Conservation (phyloP, 495 filamentous ascomycete species). For the Arthonia radiata region DNA sequence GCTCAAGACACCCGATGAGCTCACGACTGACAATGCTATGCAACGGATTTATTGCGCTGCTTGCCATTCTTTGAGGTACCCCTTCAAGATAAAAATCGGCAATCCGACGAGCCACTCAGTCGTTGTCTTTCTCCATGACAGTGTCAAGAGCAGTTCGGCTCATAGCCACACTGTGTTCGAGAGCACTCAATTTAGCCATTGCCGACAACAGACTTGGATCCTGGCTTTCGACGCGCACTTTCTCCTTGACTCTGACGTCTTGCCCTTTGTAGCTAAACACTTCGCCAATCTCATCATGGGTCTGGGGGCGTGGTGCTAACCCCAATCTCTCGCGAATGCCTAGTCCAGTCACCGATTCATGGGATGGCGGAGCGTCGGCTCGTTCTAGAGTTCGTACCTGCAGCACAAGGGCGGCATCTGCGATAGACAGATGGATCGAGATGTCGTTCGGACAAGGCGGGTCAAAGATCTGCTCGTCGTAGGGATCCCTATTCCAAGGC, state of each 20-base stretch:
- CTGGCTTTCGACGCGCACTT: slow-evolving; percentile 71
- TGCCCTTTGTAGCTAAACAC: slow-evolving; percentile 37
- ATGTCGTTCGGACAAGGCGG: slow-evolving; percentile 33
- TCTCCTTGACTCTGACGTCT: slow-evolving; percentile 69
- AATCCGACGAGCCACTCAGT: no score
- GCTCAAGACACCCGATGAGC: no score
- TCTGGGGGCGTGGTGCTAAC: slow-evolving; percentile 14
- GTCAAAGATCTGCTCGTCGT: slow-evolving; percentile 21
- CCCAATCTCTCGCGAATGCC: slow-evolving; percentile 34
- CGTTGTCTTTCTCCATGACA: slow-evolving; percentile 56
- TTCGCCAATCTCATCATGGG: slow-evolving; percentile 56
- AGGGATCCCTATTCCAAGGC: no score
- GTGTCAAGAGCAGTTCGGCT: slow-evolving; percentile 48
- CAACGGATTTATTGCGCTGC: no score
- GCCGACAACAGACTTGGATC: slow-evolving; percentile 76
- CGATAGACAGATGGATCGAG: slow-evolving; percentile 51
- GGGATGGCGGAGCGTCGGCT: slow-evolving; percentile 24
- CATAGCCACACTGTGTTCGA: slow-evolving; percentile 46
- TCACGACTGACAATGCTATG: no score
- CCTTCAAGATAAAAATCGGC: no score
- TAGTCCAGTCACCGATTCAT: slow-evolving; percentile 28
- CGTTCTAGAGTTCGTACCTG: slow-evolving; percentile 57
- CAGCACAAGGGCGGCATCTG: slow-evolving; percentile 53
- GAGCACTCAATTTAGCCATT: slow-evolving; percentile 61
- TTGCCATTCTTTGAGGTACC: no score